These are phyloP conservation scores for Blattamonas nauphoetae DNA, from an alignment of 78 protist genomes.

Conservation along the genomic window DNA sequence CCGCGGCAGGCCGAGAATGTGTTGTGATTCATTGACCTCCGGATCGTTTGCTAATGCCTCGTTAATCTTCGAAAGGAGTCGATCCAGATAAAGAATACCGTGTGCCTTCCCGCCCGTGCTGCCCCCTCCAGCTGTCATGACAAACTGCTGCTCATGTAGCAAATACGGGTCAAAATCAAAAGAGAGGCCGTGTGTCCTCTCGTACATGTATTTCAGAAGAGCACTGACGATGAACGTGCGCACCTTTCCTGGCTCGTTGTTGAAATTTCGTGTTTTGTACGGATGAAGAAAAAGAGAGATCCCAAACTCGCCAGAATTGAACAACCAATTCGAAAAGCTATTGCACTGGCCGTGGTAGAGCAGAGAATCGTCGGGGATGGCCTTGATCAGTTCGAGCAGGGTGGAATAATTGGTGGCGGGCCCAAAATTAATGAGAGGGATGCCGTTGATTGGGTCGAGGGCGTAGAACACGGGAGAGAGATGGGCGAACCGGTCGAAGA, in stretches of 20 bases:
- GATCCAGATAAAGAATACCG: background rate
- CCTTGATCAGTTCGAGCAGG: background rate
- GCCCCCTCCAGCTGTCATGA: background rate
- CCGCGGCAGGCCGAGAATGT: background rate
- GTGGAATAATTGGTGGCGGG: background rate
- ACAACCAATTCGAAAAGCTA: background rate
- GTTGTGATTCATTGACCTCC: background rate
- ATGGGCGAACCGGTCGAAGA: background rate
- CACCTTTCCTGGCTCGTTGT: background rate
- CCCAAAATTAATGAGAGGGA: background rate
- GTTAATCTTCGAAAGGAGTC: background rate
- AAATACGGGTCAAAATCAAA: background rate
- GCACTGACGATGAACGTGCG: background rate
- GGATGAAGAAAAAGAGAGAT: background rate
- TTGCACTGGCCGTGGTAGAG: background rate
- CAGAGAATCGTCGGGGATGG: background rate
- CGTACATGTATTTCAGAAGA: background rate
- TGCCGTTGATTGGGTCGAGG: background rate
- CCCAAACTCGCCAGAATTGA: background rate
- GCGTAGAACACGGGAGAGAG: background rate
- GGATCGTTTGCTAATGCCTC: background rate
- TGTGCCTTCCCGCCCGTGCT: background rate
- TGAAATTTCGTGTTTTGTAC: background rate
- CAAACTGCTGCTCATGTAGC: background rate
- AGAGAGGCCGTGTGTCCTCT: background rate